Conservation (phyloP, 352 stramenopile species). For the Pythium grandisporangium region DNA sequence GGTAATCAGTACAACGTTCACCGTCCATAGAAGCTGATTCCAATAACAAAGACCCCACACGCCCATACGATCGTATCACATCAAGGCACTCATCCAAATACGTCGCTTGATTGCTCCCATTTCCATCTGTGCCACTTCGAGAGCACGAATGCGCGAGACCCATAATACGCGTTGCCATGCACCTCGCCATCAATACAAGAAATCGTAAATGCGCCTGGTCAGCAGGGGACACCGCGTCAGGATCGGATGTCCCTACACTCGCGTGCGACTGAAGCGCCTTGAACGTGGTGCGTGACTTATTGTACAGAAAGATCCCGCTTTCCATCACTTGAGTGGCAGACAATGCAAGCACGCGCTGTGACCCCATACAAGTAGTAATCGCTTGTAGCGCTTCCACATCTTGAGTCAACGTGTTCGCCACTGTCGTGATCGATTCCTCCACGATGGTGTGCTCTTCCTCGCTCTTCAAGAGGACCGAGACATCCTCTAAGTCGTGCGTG, state of each 20-base stretch:
- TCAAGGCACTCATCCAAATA: conserved; percentile 56
- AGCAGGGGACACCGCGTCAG: too few relatives aligned
- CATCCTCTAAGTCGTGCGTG: not conserved
- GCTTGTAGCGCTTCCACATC: conserved; percentile 19
- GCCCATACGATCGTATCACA: conserved; percentile 61
- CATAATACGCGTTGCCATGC: conserved; percentile 62
- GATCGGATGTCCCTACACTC: not conserved
- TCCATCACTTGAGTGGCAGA: conserved; percentile 35
- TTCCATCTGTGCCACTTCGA: not conserved
- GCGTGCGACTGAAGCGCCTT: conserved; percentile 13
- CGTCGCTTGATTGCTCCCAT: conserved; percentile 10
- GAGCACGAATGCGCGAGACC: conserved; percentile 29
- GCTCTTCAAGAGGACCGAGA: not conserved
- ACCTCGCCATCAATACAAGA: conserved; percentile 27
- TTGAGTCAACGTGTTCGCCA: too few relatives aligned
- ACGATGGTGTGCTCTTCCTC: not conserved
- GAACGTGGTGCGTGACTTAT: conserved; percentile 33
- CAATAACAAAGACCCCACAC: conserved; percentile 52
- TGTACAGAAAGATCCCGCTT: conserved; percentile 57
- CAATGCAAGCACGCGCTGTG: conserved; percentile 20
- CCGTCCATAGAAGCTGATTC: conserved; percentile 38
- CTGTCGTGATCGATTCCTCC: not conserved
- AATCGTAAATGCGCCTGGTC: too few relatives aligned
- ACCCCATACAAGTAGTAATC: conserved; percentile 9
- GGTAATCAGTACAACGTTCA: conserved; percentile 39